Evolutionary conservation across 345 rosid species (phyloP), one percentile per base, ranked within the genome.

Genomic region (Kernera saxatilis): DNA sequence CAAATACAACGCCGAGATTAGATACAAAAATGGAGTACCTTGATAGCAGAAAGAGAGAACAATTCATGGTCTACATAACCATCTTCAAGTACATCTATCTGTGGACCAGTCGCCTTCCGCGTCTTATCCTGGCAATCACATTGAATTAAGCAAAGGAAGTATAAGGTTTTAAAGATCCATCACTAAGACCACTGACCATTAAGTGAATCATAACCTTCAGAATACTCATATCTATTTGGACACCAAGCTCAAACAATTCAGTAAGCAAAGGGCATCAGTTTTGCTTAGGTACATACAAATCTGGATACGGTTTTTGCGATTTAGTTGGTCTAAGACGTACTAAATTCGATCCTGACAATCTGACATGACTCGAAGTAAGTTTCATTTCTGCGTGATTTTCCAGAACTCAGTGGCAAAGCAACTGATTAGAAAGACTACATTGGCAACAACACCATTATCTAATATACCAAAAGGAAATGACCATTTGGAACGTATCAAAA

Each of bases 1-100:
- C n/a, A 46, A 23, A 45, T 46, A n/a, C 8, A 35, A 23, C 4
- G 5, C 18, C 35, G 23, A 37, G 30, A 36, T 53, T 14, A 11
- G 14, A 37, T 15, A 48, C 21, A 27, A 62, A 68, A 53, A 21
- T 14, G 36, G 25, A 69, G 25, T 71, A 92, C 99, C 96, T 94
- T 94, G 82, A 94, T 91, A 36, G 92, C 79, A 55, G 92, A 74
- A 78, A 94, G 96, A 77, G 99, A 91, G 76, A 91, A 91, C 79
- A 94, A 70, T 48, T 91, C 97, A 66, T 69, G 73, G 74, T 91
- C 99, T 21, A 64, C 69, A 61, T 85, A 94, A 50, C 87, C 95
- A 83, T 91, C 99, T 85, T 88, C 88, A 67, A 87, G 62, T 23
- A 74, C 93, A 88, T 94, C 98, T 54, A 83, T 75, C 77, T 91